phyloP scores from a whole-genome alignment of 2,329 filamentous ascomycete species.

The Hymenoscyphus albidus region DNA sequence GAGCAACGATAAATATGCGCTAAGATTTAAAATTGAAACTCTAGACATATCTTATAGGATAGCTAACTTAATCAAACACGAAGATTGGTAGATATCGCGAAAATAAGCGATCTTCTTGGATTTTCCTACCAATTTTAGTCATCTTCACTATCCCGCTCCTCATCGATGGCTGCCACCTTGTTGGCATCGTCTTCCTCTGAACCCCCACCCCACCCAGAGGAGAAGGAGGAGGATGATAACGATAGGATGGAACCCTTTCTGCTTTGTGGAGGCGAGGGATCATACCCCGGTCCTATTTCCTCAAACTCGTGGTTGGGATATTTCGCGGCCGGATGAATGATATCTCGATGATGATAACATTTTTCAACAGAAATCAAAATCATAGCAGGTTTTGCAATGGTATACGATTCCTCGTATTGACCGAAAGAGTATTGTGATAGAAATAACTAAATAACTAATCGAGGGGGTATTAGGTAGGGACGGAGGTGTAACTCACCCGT shows the following conservation, averaged over 20 bases:
- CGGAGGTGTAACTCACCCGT: background rate
- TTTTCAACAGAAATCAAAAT: background rate
- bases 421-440: background rate
- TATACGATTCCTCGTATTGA: background rate
- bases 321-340: background rate
- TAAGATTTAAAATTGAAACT: no score
- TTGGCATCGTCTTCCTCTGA: background rate
- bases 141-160: background rate
- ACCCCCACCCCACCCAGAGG: background rate
- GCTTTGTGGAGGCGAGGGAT: background rate
- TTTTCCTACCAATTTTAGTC: background rate
- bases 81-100: no score
- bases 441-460: background rate
- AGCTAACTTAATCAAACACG: no score
- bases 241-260: background rate
- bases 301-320: background rate
- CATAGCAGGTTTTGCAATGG: background rate
- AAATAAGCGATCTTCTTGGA: no score
- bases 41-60: no score
- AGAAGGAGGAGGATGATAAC: background rate
- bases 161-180: background rate
- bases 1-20: no score
- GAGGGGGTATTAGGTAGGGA: no score
- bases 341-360: background rate
- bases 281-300: background rate